Base-by-base conservation (phyloP, 2,329 filamentous ascomycete species). In the Ceratocystis albifundus region DNA sequence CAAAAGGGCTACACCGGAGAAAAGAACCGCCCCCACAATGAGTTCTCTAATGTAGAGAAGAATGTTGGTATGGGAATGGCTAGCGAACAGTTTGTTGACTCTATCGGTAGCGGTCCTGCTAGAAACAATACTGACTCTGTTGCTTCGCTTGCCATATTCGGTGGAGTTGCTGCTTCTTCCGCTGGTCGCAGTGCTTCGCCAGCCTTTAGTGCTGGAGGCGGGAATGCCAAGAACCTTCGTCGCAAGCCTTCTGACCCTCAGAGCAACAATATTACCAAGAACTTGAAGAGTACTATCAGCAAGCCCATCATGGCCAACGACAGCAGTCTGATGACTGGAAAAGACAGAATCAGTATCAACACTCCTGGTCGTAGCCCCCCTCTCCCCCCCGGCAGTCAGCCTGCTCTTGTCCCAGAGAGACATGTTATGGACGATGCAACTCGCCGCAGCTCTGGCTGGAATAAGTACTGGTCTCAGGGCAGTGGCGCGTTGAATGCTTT, bases 381-480 rank as follows among this genome's bases (percentile, higher is more conserved):
- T 12, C 48, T 53, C 4, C 66, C 64, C 20, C 66, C 66, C 4
- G 66, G 66, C 6, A 57, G 62, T 32, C 61, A 61, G 36, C 15
- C 48, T 36, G 50, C 64, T 28, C 65, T 65, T 20, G 50, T 62
- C 5, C 62, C 62, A 4, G 65, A 62, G 1, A 62, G 63, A 10
- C 64, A 65, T 12, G 41, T 63, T 7, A 76, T 67, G 77, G 75
- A 66, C 72, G 73, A 69, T 73, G 71, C 68, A 73, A 76, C 78
- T 22, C 80, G 84, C 66, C 80, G 84, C 71, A 89, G 86, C 71
- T 89, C 87, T 2, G 87, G 87, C 61, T 90, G 88, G 88, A 89
- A 89, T 74, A 79, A 84, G 65, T 90, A 90, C 75, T 90, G 88
- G 82, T 88, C 87, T 15, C 87, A 86, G 63, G 88, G 87, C 65